phyloP scores from a whole-genome alignment of 1,284 basidiomycete species.

The Trametes polyzona region DNA sequence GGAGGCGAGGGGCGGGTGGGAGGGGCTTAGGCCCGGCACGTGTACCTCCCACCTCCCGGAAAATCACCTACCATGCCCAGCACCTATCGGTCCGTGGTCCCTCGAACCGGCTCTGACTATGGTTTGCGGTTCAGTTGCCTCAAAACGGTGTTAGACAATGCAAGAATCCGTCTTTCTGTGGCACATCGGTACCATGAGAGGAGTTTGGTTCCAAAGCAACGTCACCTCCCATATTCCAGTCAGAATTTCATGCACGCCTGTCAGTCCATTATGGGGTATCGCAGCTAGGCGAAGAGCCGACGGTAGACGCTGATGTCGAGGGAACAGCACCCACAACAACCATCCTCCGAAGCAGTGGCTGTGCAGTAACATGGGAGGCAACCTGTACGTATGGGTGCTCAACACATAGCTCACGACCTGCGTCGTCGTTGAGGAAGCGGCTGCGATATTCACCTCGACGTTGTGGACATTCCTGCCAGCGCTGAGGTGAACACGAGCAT shows the following conservation, averaged over 20 bases:
- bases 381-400: no score
- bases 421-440: no score
- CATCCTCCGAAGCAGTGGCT: no score
- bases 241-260: no score
- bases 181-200: background rate
- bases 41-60: background rate
- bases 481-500: background rate
- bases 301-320: no score
- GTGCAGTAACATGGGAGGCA: no score
- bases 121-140: background rate
- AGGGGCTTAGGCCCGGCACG: slow-evolving; percentile 3
- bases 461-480: no score
- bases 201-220: background rate
- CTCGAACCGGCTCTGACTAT: background rate
- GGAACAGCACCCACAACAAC: no score
- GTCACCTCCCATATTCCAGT: background rate
- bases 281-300: no score
- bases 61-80: slow-evolving; percentile 1
- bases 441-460: no score
- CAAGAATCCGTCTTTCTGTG: slow-evolving; percentile 4
- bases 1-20: background rate
- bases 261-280: no score
- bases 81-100: slow-evolving; percentile 4
- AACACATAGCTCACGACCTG: no score
- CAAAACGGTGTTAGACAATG: slow-evolving; percentile 1